Percentiles rank a stretch among this genome's conserved stretches.
These are phyloP conservation scores for Sarcocystis neurona DNA, from an alignment of 169 alveolate species.

Conservation along the genomic window DNA sequence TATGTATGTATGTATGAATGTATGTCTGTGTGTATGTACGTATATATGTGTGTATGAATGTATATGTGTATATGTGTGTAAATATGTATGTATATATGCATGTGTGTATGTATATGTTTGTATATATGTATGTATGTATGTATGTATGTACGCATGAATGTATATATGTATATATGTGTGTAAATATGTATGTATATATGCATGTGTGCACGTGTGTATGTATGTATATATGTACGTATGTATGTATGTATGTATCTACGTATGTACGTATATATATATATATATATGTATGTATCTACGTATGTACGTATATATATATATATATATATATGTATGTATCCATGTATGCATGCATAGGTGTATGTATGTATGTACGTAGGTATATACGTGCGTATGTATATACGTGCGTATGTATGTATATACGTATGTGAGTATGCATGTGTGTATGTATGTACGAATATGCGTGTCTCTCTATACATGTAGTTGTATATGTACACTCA, in stretches of 20 bases:
- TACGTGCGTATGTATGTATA: slow-evolving; percentile 58
- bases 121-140: background rate
- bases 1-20: too few species aligned
- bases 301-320: background rate
- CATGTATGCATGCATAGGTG: slow-evolving; percentile 66
- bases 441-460: too few species aligned
- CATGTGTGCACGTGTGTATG: too few species aligned
- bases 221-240: background rate
- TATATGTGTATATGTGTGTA: background rate
- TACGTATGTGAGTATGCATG: slow-evolving; percentile 70
- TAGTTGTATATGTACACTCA: too few species aligned
- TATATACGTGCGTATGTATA: background rate
- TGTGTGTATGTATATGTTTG: background rate
- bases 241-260: too few species aligned
- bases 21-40: too few species aligned
- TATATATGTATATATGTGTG: background rate
- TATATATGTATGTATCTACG: too few species aligned
- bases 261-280: slow-evolving; percentile 70
- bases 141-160: background rate
- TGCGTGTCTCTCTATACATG: too few species aligned
- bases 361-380: slow-evolving; percentile 63
- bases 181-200: background rate
- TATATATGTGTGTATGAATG: too few species aligned
- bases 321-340: background rate
- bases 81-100: background rate